A percentile compares a stretch with the other conserved stretches of the same genome.
Evolutionary conservation across 352 stramenopile species (phyloP).

Genomic region (Globisporangium iwayamae): DNA sequence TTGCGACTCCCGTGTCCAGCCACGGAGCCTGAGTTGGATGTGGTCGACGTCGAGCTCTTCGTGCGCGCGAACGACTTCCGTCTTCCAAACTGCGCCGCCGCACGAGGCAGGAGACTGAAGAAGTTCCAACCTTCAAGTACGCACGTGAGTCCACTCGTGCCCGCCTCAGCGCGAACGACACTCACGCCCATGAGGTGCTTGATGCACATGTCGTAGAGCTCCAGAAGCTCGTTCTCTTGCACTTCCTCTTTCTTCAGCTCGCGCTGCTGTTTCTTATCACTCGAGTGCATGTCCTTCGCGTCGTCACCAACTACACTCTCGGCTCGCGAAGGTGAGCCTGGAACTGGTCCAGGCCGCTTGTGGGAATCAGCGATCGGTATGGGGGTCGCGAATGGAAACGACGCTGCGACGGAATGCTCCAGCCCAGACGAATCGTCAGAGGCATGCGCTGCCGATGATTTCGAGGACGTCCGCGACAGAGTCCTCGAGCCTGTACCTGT

Average conservation of each 20-base stretch:
- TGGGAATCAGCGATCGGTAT: constrained; percentile 17
- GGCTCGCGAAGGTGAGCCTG: not conserved
- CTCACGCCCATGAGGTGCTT: constrained; percentile 50
- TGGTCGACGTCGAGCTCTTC: constrained; percentile 27
- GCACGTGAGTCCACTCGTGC: constrained; percentile 56
- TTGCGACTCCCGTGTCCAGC: constrained; percentile 1
- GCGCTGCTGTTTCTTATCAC: constrained; percentile 3
- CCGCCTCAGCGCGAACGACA: constrained; percentile 52
- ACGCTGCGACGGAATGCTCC: constrained; percentile 12
- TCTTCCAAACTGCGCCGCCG: constrained; percentile 20
- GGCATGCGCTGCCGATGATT: constrained; percentile 3
- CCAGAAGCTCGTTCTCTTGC: constrained; percentile 45
- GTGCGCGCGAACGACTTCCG: constrained; percentile 33
- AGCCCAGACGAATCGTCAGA: constrained; percentile 6
- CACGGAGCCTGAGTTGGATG: constrained; percentile 3
- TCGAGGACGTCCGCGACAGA: constrained; percentile 13
- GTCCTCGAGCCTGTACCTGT: not conserved
- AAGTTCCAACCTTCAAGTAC: constrained; percentile 64
- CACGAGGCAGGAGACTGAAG: constrained; percentile 52
- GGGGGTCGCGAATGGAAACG: constrained; percentile 23
- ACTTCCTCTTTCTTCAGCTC: constrained; percentile 28
- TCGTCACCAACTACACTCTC: not conserved
- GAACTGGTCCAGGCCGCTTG: constrained; percentile 3
- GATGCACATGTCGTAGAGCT: constrained; percentile 52
- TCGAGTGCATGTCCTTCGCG: not conserved